Conservation (phyloP, 345 rosid species). For the Salix dunnii region DNA sequence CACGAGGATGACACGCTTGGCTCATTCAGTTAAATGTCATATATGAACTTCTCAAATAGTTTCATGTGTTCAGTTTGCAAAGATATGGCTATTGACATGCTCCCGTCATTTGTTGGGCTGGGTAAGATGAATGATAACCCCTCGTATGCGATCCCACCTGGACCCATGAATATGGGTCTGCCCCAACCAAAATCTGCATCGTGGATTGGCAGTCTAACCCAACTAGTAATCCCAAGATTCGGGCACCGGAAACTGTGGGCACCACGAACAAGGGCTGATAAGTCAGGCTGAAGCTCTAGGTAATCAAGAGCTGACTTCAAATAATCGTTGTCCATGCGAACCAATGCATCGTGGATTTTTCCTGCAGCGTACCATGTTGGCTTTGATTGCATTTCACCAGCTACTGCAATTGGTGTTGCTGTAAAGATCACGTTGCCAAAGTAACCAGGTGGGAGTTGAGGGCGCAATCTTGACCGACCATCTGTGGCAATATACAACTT, state of each 20-base stretch:
- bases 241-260: constrained; percentile 83
- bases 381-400: constrained; percentile 62
- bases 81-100: constrained; percentile 74
- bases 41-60: constrained; percentile 56
- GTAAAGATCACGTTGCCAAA: constrained; percentile 93
- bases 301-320: constrained; percentile 92
- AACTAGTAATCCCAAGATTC: constrained; percentile 81
- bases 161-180: constrained; percentile 87
- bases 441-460: constrained; percentile 81
- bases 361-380: constrained; percentile 90
- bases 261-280: constrained; percentile 71
- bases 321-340: constrained; percentile 76
- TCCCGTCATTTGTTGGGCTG: constrained; percentile 70
- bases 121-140: constrained; percentile 77
- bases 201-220: constrained; percentile 82
- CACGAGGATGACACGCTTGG: background rate
- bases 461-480: constrained; percentile 72
- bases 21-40: constrained; percentile 29
- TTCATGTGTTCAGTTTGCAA: constrained; percentile 79
- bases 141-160: constrained; percentile 80
- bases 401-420: constrained; percentile 70
- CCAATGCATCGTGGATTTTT: constrained; percentile 70
- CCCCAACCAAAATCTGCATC: constrained; percentile 98
- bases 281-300: constrained; percentile 83
- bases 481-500: constrained; percentile 88